Base-by-base conservation (phyloP, 2,329 filamentous ascomycete genomes). In the Diplodia sapinea region DNA sequence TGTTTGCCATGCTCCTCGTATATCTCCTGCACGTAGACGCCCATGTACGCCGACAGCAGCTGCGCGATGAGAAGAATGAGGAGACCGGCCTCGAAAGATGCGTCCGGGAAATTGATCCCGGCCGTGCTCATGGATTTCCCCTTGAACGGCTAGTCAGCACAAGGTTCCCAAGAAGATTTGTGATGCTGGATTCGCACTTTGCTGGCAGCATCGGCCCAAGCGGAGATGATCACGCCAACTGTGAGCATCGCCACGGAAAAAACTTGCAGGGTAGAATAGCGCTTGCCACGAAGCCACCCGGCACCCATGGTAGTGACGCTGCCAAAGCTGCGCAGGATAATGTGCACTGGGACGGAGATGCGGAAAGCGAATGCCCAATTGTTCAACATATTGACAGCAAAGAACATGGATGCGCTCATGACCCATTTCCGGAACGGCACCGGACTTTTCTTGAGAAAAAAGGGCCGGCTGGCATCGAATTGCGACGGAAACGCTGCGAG, bases 281-380 rank as follows among this genome's bases (percentile, higher is more conserved):
- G 86, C 81, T 94, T 97, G 50, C 94, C 94, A 74, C 90, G 93
- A 15, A 96, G 72, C 74, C 89, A 93, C 3, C 95, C 95, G n/a
- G 94, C 92, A 17, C 89, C 80, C 88, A 99, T 96, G 9, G 95
- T 98, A 4, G 94, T 96, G 70, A 98, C 96, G 73, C 94, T 97
- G 17, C 95, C 95, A 61, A 94, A 96, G 59, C 94, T 97, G 65
- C 95, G 88, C 36, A 99, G 84, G 72, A 99, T 98, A 73, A 99
- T 99, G 76, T 99, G 95, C 59, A 99, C 89, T 1, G 95, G 95
- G 0, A 99, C 93, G 7, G 93, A 97, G 67, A 99, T 98, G 73
- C 93, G 89, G 81, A 97, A 99, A 70, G 93, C 94, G 79, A 99
- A 99, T 7, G 94, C 95, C 83, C 94, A 94, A 74, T 99, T 99